Conservation (phyloP, 164 flowering plant genomes). For the Liquidambar formosana region DNA sequence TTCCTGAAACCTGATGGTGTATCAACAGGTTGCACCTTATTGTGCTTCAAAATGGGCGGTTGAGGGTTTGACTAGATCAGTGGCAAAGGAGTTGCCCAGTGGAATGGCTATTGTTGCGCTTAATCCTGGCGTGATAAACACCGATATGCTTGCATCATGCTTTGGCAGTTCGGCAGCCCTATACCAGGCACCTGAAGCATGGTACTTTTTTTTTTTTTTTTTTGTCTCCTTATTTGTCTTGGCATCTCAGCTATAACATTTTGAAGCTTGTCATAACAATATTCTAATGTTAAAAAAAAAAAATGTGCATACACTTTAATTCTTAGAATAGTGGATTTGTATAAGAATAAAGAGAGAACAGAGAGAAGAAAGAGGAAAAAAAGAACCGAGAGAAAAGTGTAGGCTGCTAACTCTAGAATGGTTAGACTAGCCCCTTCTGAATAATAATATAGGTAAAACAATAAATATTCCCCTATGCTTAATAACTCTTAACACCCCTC, state of each 20-base stretch:
- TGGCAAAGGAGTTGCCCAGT: conserved; percentile 81
- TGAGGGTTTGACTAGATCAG: conserved; percentile 79
- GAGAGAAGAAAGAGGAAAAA: too few relatives aligned
- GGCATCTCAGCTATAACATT: not conserved
- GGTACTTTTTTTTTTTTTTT: conserved; percentile 41
- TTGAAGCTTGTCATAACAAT: not conserved
- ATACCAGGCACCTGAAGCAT: conserved; percentile 77
- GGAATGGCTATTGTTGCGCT: conserved; percentile 89
- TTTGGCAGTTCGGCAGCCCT: conserved; percentile 76
- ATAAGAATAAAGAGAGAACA: too few relatives aligned
- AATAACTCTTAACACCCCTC: too few relatives aligned
- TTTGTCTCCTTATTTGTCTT: not conserved
- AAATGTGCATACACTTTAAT: too few relatives aligned
- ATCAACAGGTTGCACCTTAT: conserved; percentile 89
- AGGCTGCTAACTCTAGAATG: too few relatives aligned
- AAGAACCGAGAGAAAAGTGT: too few relatives aligned
- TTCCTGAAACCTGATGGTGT: conserved; percentile 3
- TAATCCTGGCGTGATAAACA: conserved; percentile 90
- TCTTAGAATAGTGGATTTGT: too few relatives aligned
- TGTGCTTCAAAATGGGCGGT: conserved; percentile 99
- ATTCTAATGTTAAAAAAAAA: too few relatives aligned
- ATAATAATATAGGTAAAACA: too few relatives aligned
- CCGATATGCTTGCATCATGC: conserved; percentile 95
- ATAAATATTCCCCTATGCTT: too few relatives aligned
- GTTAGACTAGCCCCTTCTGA: too few relatives aligned